These are phyloP conservation scores for Blastobotrys arbuscula DNA, from an alignment of 1,139 yeast species.

Conservation along the genomic window DNA sequence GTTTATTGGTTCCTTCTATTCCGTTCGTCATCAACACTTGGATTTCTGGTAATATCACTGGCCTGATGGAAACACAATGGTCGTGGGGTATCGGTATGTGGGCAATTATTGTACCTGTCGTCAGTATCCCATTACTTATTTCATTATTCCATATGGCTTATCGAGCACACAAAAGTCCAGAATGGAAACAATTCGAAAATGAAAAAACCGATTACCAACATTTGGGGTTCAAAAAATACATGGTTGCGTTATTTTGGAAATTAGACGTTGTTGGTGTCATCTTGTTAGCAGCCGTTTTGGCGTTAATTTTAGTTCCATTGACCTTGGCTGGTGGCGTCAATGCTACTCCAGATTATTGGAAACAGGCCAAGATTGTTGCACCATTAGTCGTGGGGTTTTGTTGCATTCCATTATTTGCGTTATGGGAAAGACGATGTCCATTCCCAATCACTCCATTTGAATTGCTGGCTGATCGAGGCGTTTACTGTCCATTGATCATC, in stretches of 20 bases:
- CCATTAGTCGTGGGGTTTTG: constrained; percentile 60
- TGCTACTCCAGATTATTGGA: constrained; percentile 40
- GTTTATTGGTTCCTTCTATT: constrained; percentile 56
- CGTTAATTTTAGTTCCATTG: constrained; percentile 44
- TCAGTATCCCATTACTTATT: constrained; percentile 50
- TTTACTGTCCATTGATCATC: constrained; percentile 54
- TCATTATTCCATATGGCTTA: constrained; percentile 52
- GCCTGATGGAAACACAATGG: constrained; percentile 44
- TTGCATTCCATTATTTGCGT: constrained; percentile 47
- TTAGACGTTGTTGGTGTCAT: constrained; percentile 51
- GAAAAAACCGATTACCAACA: constrained; percentile 27
- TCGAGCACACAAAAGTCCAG: constrained; percentile 48
- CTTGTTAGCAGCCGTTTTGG: constrained; percentile 45
- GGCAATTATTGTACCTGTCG: constrained; percentile 67
- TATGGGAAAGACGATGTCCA: constrained; percentile 52
- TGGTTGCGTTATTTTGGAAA: constrained; percentile 40
- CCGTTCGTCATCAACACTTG: constrained; percentile 73
- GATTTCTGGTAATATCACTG: constrained; percentile 57
- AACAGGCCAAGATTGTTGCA: constrained; percentile 50
- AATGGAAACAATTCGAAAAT: constrained; percentile 34
- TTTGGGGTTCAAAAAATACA: constrained; percentile 27
- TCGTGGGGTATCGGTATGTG: constrained; percentile 72
- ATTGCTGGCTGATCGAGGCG: constrained; percentile 58
- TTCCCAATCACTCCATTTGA: constrained; percentile 55
- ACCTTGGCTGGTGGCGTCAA: constrained; percentile 57